These are phyloP conservation scores for Metarhizium album DNA, from an alignment of 2,329 filamentous ascomycete species.

Conservation along the genomic window DNA sequence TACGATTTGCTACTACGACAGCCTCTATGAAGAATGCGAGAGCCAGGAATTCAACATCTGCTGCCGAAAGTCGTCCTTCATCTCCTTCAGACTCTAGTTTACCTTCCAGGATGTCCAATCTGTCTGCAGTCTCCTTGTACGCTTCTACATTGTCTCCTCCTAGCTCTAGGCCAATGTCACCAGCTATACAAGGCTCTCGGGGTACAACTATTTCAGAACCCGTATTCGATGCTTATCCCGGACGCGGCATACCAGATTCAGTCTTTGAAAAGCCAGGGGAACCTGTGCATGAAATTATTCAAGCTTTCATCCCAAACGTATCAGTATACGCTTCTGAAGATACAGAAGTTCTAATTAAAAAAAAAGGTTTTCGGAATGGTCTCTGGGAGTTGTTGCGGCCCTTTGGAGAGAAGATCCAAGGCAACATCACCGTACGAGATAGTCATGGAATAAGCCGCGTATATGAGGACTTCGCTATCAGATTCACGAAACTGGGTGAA, in stretches of 20 bases:
- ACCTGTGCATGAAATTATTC: constrained; percentile 58
- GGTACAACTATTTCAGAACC: constrained; percentile 48
- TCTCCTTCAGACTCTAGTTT: constrained; percentile 43
- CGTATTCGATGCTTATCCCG: constrained; percentile 39
- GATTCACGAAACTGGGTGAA: constrained; percentile 65
- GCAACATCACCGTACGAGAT: constrained; percentile 83
- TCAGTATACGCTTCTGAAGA: constrained; percentile 80
- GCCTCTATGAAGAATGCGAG: constrained; percentile 43
- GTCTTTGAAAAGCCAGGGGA: constrained; percentile 38
- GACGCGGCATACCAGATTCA: constrained; percentile 33
- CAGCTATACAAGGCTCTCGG: constrained; percentile 47
- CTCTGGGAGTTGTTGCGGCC: constrained; percentile 79
- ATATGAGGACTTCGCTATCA: constrained; percentile 83
- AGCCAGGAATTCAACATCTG: constrained; percentile 46
- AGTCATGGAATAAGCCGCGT: constrained; percentile 73
- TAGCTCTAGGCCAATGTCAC: constrained; percentile 57
- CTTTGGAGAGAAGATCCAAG: constrained; percentile 79
- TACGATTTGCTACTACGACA: constrained; percentile 54
- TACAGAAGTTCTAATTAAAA: constrained; percentile 65
- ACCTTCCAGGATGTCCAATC: constrained; percentile 42
- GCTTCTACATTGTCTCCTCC: constrained; percentile 57
- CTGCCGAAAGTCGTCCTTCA: constrained; percentile 33
- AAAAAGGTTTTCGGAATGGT: constrained; percentile 76
- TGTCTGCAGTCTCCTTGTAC: constrained; percentile 51
- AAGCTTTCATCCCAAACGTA: constrained; percentile 81